These are phyloP conservation scores for Globisporangium radiosum DNA, from an alignment of 352 stramenopile species.

Conservation along the genomic window DNA sequence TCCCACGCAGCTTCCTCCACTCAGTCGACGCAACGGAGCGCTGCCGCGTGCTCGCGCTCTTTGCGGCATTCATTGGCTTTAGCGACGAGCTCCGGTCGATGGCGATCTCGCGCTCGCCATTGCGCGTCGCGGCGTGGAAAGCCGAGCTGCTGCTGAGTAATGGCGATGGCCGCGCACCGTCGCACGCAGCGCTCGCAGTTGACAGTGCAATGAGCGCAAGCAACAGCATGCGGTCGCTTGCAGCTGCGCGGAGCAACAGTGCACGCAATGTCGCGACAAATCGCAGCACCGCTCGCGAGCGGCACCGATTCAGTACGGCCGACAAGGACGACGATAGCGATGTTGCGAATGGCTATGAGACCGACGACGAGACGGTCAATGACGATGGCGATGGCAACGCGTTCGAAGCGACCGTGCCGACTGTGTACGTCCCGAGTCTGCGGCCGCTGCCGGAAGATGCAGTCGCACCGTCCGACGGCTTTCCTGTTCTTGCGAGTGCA, in stretches of 20 bases:
- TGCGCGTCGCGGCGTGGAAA: slow-evolving; percentile 17
- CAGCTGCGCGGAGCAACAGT: background rate
- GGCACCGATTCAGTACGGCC: background rate
- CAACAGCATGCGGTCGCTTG: background rate
- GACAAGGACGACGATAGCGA: slow-evolving; percentile 5
- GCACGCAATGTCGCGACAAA: too few relatives aligned
- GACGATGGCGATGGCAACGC: too few relatives aligned
- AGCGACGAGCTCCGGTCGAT: slow-evolving; percentile 22
- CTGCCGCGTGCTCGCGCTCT: slow-evolving; percentile 34
- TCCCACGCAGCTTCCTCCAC: slow-evolving; percentile 40
- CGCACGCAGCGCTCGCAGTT: background rate
- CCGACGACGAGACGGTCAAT: slow-evolving; percentile 4
- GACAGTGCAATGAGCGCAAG: background rate
- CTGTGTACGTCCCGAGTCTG: slow-evolving; percentile 8
- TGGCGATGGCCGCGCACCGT: background rate
- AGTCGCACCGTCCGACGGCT: background rate
- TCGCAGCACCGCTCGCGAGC: background rate
- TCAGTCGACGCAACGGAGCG: slow-evolving; percentile 26
- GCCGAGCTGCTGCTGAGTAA: slow-evolving; percentile 6
- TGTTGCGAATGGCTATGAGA: slow-evolving; percentile 1
- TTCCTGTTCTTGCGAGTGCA: too few relatives aligned
- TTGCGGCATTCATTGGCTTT: slow-evolving; percentile 41
- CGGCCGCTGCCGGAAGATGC: background rate
- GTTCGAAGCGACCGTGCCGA: background rate
- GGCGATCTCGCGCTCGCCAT: slow-evolving; percentile 11